Evolutionary conservation across 441 rosid genomes (phyloP).

Genomic region (Isatis lusitanica): DNA sequence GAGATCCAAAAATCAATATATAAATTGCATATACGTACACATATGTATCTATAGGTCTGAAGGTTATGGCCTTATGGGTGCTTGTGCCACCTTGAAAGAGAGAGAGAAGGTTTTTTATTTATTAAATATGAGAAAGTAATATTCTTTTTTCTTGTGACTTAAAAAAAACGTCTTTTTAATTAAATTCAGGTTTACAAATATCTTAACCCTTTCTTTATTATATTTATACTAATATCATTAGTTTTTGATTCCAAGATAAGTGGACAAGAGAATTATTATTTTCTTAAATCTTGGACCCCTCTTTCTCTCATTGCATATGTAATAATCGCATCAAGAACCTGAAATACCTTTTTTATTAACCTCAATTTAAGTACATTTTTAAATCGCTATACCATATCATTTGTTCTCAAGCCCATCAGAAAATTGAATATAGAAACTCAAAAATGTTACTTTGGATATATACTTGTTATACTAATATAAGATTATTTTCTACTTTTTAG

Average conservation of each 20-base stretch:
- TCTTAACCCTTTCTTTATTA: not conserved
- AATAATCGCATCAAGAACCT: conserved; percentile 4
- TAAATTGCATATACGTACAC: conserved; percentile 6
- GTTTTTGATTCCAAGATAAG: conserved; percentile 36
- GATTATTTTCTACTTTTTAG: not conserved
- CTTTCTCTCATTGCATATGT: conserved; percentile 3
- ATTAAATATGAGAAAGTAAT: not conserved
- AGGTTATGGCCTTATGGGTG: conserved; percentile 30
- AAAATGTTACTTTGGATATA: not conserved
- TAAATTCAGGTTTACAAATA: conserved; percentile 26
- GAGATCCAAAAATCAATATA: conserved; percentile 35
- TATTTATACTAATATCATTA: not conserved
- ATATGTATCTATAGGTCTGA: conserved; percentile 18
- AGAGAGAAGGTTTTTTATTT: not conserved
- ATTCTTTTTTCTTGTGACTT: conserved; percentile 12
- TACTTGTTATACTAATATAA: not conserved
- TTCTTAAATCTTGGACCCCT: not conserved
- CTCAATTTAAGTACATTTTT: not conserved
- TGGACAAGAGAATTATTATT: conserved; percentile 26
- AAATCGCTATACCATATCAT: not conserved
- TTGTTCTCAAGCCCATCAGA: not conserved
- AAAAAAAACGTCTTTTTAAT: conserved; percentile 22
- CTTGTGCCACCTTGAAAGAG: conserved; percentile 37
- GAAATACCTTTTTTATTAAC: not conserved
- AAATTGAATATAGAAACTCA: not conserved